Conservation (phyloP, 371 early-diverging fungal genomes). For the Basidiobolus meristosporus region DNA sequence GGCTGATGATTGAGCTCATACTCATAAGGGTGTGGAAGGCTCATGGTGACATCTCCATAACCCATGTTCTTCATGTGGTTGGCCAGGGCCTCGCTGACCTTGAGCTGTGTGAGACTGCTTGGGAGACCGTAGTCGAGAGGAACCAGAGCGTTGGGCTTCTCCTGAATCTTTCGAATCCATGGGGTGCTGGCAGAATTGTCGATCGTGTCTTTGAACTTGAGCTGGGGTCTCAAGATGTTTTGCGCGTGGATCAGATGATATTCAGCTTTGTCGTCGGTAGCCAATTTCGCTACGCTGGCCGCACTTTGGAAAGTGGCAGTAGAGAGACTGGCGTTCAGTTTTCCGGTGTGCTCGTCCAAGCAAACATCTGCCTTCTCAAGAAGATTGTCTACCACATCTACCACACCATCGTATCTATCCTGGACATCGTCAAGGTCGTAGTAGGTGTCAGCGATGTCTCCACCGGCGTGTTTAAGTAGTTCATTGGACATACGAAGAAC, state of each 20-base stretch:
- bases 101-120: neutral
- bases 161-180: constrained; percentile 53
- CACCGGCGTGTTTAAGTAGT: constrained; percentile 24
- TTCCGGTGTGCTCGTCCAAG: neutral
- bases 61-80: neutral
- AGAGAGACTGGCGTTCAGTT: neutral
- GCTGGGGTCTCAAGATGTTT: constrained; percentile 69
- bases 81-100: neutral
- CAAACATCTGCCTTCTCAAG: constrained; percentile 49
- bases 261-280: constrained; percentile 14
- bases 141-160: constrained; percentile 63
- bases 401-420: constrained; percentile 36
- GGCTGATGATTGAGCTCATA: constrained; percentile 66
- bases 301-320: constrained; percentile 15
- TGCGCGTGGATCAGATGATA: constrained; percentile 47
- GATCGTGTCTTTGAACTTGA: constrained; percentile 61
- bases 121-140: constrained; percentile 38
- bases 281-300: constrained; percentile 29
- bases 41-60: neutral
- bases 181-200: constrained; percentile 64
- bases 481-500: constrained; percentile 33
- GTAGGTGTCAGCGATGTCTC: constrained; percentile 4
- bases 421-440: constrained; percentile 48
- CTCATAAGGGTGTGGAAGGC: constrained; percentile 75
- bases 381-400: constrained; percentile 64